phyloP scores from a whole-genome alignment of 768 basidiomycete species.

The Suillus occidentalis region DNA sequence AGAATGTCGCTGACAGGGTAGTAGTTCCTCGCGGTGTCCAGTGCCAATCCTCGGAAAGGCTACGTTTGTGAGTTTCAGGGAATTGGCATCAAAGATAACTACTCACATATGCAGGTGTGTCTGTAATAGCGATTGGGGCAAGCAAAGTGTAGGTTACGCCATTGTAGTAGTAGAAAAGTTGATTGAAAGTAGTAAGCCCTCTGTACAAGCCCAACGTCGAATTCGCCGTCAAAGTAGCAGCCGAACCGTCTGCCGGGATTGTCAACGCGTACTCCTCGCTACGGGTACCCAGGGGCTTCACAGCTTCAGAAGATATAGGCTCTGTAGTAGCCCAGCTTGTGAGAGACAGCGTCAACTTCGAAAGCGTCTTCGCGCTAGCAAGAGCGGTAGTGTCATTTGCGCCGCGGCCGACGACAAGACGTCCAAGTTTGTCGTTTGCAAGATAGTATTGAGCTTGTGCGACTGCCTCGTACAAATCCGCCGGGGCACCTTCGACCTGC shows the following conservation, averaged over 20 bases:
- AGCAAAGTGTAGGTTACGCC: slow-evolving; percentile 38
- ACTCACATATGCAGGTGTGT: slow-evolving; percentile 49
- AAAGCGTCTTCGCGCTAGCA: slow-evolving; percentile 24
- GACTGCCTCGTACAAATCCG: slow-evolving; percentile 37
- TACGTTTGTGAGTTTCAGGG: slow-evolving; percentile 8
- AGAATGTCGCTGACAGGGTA: slow-evolving; percentile 39
- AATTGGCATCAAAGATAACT: neutral
- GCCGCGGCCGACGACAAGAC: slow-evolving; percentile 42
- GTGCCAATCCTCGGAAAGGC: slow-evolving; percentile 41
- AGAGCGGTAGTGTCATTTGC: slow-evolving; percentile 31
- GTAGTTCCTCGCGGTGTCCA: slow-evolving; percentile 49
- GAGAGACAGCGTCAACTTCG: slow-evolving; percentile 30
- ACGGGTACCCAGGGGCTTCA: slow-evolving; percentile 33
- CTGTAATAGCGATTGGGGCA: slow-evolving; percentile 42
- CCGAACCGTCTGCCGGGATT: slow-evolving; percentile 36
- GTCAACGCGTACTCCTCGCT: slow-evolving; percentile 46
- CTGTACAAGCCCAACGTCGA: slow-evolving; percentile 51
- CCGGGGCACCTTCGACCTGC: slow-evolving; percentile 24
- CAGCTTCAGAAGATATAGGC: slow-evolving; percentile 38
- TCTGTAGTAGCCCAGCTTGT: slow-evolving; percentile 12
- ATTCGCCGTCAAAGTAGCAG: slow-evolving; percentile 42
- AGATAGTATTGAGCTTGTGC: slow-evolving; percentile 31
- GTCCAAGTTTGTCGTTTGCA: slow-evolving; percentile 36
- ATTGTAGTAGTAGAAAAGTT: slow-evolving; percentile 46
- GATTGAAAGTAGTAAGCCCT: slow-evolving; percentile 56